Evolutionary conservation across 2,329 filamentous ascomycete genomes (phyloP), one percentile per base, ranked within the genome.

Genomic region (Talaromyces sp.): DNA sequence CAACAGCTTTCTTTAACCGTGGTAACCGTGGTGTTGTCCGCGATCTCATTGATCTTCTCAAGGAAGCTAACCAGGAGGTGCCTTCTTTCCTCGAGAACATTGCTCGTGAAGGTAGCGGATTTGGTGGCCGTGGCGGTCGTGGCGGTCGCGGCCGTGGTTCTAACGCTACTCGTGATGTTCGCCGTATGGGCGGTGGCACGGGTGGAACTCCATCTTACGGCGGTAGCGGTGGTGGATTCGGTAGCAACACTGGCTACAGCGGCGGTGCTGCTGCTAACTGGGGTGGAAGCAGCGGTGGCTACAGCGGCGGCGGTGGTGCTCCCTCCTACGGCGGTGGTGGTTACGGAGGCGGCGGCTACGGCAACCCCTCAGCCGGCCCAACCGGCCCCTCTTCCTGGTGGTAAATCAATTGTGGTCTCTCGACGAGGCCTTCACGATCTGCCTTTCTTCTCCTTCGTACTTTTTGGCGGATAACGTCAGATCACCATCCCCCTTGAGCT

Each of bases 1-100:
- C 95, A 6, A 99, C 95, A 72, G 95, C 95, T 65, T 99, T 99
- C 87, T 98, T 99, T 90, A 99, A 99, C 87, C 94, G 95, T 77
- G 94, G 94, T 76, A 99, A 99, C 86, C 92, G 95, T 74, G 95
- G 95, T 82, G 92, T 99, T 72, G 95, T 98, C 69, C 91, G 95
- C 71, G 95, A 98, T 73, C 88, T 99, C 68, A 87, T 99, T 73
- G 95, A 99, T n/a, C 88, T 99, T 33, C 87, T 99, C 71, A 98
- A 98, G 86, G 95, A 99, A 81, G 95, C 95, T 71, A 96, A 99
- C 84, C 95, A 99, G 81, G 95, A 99, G 75, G 87, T 98, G 68
- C 95, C 95, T 37, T 78, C 86, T 57, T 99, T 98, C 87, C 86
- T 99, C 67, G 95, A 99, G 86, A 96, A 91, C 75, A 97, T 99